A percentile compares a stretch with the other conserved stretches of the same genome.
Conservation (phyloP, 805 yeast genomes). For the Ogataea saltuana region DNA sequence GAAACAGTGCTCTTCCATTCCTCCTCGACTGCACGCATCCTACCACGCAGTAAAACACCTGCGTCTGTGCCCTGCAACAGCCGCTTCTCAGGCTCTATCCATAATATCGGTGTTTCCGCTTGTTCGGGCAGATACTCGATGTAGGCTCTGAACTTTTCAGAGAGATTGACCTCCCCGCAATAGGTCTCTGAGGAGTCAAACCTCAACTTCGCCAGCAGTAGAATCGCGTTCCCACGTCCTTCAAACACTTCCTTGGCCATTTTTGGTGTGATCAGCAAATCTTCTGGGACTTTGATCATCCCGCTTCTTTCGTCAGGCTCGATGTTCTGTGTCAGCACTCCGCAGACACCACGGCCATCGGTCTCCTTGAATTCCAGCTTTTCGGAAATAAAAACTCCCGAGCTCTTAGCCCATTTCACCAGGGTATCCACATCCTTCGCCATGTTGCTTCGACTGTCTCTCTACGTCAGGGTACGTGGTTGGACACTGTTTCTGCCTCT, state of each 20-base stretch:
- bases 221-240: conserved; percentile 23
- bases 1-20: conserved; percentile 54
- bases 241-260: conserved; percentile 37
- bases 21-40: conserved; percentile 45
- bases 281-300: conserved; percentile 41
- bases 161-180: conserved; percentile 21
- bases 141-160: conserved; percentile 42
- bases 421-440: not conserved
- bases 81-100: conserved; percentile 54
- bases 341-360: conserved; percentile 37
- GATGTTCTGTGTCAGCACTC: conserved; percentile 26
- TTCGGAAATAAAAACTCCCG: conserved; percentile 41
- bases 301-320: conserved; percentile 8
- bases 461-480: too few species aligned
- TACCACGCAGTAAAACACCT: conserved; percentile 51
- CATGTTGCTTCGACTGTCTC: not conserved
- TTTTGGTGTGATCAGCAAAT: conserved; percentile 39
- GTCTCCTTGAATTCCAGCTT: conserved; percentile 36
- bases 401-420: conserved; percentile 32
- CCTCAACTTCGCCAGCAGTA: conserved; percentile 44
- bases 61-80: conserved; percentile 70
- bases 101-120: conserved; percentile 65
- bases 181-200: conserved; percentile 33
- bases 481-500: too few species aligned
- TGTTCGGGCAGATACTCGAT: conserved; percentile 49